Conservation (phyloP, 345 rosid genomes). For the Eucalyptus leucophloia region DNA sequence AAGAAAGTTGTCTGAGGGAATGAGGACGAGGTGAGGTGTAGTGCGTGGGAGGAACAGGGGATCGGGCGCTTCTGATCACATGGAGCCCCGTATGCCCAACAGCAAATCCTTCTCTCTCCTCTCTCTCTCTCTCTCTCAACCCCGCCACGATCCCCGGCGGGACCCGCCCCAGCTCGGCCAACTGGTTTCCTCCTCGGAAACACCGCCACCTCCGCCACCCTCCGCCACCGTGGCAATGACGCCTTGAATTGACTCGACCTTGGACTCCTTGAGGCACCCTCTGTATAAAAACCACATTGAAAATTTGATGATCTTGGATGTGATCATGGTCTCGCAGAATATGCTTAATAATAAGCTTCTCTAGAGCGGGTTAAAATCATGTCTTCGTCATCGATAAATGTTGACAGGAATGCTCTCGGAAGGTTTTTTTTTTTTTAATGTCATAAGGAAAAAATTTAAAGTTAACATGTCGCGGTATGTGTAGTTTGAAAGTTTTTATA, state of each 20-base stretch:
- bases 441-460: too few relatives aligned
- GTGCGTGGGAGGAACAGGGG: background rate
- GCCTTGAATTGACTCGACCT: background rate
- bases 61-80: constrained; percentile 5
- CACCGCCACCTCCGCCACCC: background rate
- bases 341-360: background rate
- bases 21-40: background rate
- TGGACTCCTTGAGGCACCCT: background rate
- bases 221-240: background rate
- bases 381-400: background rate
- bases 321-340: background rate
- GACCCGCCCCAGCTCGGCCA: background rate
- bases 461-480: too few relatives aligned
- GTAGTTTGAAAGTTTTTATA: too few relatives aligned
- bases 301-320: background rate
- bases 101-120: background rate
- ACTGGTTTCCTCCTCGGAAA: constrained; percentile 18
- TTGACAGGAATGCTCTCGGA: background rate
- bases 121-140: background rate
- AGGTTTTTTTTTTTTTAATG: too few relatives aligned
- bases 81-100: constrained; percentile 14
- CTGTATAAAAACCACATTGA: background rate
- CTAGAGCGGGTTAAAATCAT: background rate
- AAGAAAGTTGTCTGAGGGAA: background rate
- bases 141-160: background rate